Percentiles rank a stretch among this genome's conserved stretches.
phyloP scores from a whole-genome alignment of 2,329 filamentous ascomycete genomes.

The Chaetomium olivaceum region DNA sequence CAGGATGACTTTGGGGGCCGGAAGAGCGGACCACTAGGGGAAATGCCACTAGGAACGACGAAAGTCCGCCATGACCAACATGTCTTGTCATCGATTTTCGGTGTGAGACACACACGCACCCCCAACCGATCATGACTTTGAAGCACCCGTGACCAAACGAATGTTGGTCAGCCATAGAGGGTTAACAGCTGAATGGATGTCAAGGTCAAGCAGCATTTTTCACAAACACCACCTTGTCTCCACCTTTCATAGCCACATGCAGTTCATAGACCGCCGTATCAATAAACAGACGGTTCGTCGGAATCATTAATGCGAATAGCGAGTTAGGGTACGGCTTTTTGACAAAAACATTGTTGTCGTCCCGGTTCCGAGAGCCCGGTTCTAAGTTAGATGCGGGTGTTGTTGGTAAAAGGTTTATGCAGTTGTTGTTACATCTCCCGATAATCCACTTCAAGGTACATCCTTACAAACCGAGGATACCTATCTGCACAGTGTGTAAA shows the following conservation, averaged over 20 bases:
- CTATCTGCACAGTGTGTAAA: neutral
- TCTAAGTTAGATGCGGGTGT: neutral
- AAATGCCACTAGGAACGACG: no score
- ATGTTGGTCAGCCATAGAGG: no score
- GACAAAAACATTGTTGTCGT: neutral
- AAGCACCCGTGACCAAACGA: no score
- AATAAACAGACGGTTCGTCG: neutral
- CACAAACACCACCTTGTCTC: neutral
- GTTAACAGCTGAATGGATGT: no score
- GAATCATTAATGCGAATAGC: neutral
- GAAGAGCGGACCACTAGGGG: no score
- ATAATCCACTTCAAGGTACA: neutral
- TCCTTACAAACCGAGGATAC: neutral
- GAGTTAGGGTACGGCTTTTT: neutral
- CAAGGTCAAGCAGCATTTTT: no score
- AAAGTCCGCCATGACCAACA: no score
- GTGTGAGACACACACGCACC: no score
- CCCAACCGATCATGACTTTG: no score
- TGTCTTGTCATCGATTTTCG: no score
- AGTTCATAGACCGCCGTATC: neutral
- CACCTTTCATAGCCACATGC: neutral
- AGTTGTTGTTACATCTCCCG: neutral
- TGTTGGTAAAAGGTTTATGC: neutral
- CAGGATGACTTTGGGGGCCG: no score
- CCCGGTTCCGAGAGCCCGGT: neutral